Conservation (phyloP, 176 grass and related monocot species). For the Oryza meyeriana region DNA sequence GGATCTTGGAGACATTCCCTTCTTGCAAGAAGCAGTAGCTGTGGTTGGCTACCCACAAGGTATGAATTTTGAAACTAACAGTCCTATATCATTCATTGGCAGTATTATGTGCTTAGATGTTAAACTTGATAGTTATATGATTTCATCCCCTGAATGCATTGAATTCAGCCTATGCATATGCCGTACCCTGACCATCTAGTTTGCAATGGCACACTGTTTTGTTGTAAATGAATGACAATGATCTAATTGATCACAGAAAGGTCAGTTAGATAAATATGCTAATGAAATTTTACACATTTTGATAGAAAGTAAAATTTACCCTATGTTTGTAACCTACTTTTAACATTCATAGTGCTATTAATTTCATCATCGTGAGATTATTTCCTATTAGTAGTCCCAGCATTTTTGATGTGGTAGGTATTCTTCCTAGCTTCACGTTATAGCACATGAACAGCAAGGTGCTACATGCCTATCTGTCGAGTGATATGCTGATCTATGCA, state of each 20-base stretch:
- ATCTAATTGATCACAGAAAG: conserved; percentile 1
- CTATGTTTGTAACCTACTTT: background rate
- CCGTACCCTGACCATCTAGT: conserved; percentile 5
- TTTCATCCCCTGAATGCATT: background rate
- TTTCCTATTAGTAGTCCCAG: background rate
- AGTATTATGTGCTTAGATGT: conserved; percentile 20
- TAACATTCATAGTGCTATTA: conserved; percentile 7
- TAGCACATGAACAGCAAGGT: background rate
- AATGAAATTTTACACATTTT: conserved; percentile 9
- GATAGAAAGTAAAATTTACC: background rate
- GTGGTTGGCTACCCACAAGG: conserved; percentile 98
- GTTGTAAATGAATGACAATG: background rate
- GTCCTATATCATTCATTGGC: background rate
- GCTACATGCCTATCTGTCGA: background rate
- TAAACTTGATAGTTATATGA: conserved; percentile 14
- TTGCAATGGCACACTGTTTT: background rate
- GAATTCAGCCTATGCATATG: background rate
- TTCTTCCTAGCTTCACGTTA: background rate
- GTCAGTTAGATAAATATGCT: background rate
- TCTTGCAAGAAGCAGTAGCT: conserved; percentile 91
- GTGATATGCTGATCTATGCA: background rate
- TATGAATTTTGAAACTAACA: conserved; percentile 32
- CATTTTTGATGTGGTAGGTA: background rate
- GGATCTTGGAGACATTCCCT: conserved; percentile 90
- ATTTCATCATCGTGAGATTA: background rate